Evolutionary conservation across 129 eudicot genomes (phyloP), one percentile per base, ranked within the genome.

Genomic region (Cynara cardunculus): DNA sequence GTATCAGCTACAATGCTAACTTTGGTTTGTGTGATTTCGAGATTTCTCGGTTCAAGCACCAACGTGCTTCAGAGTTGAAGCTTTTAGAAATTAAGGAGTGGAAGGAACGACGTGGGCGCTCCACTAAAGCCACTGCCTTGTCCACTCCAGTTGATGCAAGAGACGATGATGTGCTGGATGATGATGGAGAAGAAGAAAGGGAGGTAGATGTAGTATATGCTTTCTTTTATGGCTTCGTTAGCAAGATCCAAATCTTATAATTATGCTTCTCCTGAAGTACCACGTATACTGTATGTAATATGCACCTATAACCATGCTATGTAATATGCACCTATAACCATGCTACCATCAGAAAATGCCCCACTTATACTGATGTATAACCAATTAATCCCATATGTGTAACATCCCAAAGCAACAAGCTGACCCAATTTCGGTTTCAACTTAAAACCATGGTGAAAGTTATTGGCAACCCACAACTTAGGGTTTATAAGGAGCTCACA

Each of bases 111-210:
- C 94, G 94, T 68, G 92, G 92, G 62, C 94, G 96, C 41, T 92
- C 96, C 72, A 92, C 97, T 69, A 92, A 86, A 90, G 98, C 98
- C 24, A 80, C 96, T 62, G 94, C 98, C n/a, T 80, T 90, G 73
- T 92, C 96, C 69, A 78, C 94, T 79, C 97, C 96, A 2, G 89
- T 89, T 74, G 92, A 90, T 81, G 81, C 88, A 1, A 91, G 87
- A 71, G 98, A 90, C 78, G 97, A 94, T 70, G 97, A 94, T 28
- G 73, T 56, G 64, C 61, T 75, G 26, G 98, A 94, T 78, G 97
- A 90, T 78, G 97, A 92, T 70, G 96, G 97, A 65, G 98, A 92
- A 82, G 98, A 94, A 84, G 97, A 94, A 87, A 89, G 98, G 75
- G 96, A 92, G 96, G 98, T 94, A 79, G 91, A 78, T 73, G 69